phyloP scores from a whole-genome alignment of 2,329 filamentous ascomycete species.

The Tolypocladium amazonense region DNA sequence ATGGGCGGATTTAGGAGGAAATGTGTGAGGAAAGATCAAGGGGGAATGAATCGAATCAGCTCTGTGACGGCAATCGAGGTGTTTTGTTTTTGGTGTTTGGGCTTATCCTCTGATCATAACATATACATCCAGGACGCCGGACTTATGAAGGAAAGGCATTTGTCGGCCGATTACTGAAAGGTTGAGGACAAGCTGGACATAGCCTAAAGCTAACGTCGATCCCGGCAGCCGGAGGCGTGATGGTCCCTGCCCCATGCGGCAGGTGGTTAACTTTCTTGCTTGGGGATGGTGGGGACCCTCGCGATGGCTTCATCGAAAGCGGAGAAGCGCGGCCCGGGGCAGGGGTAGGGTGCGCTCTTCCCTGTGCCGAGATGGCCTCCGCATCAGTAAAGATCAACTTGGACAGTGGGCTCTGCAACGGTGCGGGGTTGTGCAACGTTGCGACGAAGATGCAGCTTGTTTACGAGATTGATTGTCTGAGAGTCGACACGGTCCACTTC shows the following conservation, averaged over 20 bases:
- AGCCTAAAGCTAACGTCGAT: not conserved
- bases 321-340: not conserved
- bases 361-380: not conserved
- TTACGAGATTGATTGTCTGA: not conserved
- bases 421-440: not conserved
- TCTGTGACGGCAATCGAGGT: no score
- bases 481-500: not conserved
- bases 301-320: not conserved
- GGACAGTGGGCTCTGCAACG: not conserved
- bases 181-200: not conserved
- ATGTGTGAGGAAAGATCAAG: no score
- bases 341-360: not conserved
- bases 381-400: not conserved
- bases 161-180: not conserved
- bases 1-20: not conserved
- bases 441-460: not conserved
- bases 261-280: not conserved
- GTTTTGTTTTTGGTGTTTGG: no score
- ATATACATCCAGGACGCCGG: not conserved
- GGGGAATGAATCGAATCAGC: no score
- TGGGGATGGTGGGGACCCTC: not conserved
- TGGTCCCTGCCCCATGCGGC: not conserved
- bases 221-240: not conserved
- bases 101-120: no score
- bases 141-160: not conserved